Evolutionary conservation across 202 grass and related monocot species (phyloP).

Genomic region (Brachypodium distachyon): DNA sequence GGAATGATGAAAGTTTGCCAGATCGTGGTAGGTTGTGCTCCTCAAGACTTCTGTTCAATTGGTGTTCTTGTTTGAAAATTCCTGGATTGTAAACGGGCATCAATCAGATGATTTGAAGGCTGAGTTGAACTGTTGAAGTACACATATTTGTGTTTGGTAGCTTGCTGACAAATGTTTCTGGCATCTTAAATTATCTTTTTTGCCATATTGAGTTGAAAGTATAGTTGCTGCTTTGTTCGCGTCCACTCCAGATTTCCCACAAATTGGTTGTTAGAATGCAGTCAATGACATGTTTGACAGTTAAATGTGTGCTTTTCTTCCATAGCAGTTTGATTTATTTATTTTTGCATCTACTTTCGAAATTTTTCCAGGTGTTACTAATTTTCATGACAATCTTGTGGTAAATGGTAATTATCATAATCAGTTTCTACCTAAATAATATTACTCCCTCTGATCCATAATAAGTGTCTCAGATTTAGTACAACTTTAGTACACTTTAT

Average conservation of each 20-base stretch:
- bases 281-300: neutral
- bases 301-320: neutral
- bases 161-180: neutral
- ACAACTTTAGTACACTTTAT: too few relatives aligned
- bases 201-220: neutral
- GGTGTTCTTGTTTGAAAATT: neutral
- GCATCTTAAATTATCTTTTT: neutral
- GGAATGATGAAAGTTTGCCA: slow-evolving; percentile 85
- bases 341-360: neutral
- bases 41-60: slow-evolving; percentile 21
- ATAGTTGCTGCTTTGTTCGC: neutral
- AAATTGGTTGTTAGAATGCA: neutral
- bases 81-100: neutral
- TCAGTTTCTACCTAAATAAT: neutral
- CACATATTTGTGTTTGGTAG: neutral
- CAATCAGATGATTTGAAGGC: neutral
- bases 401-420: neutral
- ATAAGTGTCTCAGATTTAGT: too few relatives aligned
- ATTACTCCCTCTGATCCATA: too few relatives aligned
- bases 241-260: neutral
- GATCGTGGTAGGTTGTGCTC: slow-evolving; percentile 73
- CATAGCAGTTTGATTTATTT: neutral
- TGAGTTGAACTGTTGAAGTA: neutral
- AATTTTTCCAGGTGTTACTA: too few relatives aligned
- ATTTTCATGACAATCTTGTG: neutral